These are phyloP conservation scores for Sisymbrium altissimum DNA, from an alignment of 345 rosid genomes.

Conservation along the genomic window DNA sequence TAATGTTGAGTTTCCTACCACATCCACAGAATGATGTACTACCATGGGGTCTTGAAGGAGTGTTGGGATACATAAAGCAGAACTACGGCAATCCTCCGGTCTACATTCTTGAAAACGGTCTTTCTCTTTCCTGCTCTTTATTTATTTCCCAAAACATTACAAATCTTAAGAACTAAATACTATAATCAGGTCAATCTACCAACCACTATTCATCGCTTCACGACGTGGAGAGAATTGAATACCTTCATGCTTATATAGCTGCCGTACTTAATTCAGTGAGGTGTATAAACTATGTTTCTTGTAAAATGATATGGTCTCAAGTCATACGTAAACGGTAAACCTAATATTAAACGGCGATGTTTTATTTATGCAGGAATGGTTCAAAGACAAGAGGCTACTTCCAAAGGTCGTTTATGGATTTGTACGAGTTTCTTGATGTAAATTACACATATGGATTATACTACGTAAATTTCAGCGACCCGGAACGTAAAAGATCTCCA, in stretches of 20 bases:
- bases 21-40: slow-evolving; percentile 29
- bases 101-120: slow-evolving; percentile 40
- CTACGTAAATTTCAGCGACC: slow-evolving; percentile 43
- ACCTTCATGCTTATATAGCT: slow-evolving; percentile 34
- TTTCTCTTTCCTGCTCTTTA: neutral
- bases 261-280: slow-evolving; percentile 39
- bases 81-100: slow-evolving; percentile 38
- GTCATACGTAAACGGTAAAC: no score
- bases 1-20: neutral
- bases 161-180: neutral
- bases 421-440: slow-evolving; percentile 29
- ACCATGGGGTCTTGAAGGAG: slow-evolving; percentile 32
- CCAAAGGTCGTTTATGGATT: slow-evolving; percentile 46
- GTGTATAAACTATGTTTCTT: slow-evolving; percentile 2
- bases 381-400: slow-evolving; percentile 46
- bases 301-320: neutral
- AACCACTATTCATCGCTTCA: slow-evolving; percentile 31
- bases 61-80: slow-evolving; percentile 35
- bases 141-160: neutral
- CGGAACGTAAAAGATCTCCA: slow-evolving; percentile 38
- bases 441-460: slow-evolving; percentile 33
- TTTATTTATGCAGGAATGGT: slow-evolving; percentile 33
- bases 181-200: slow-evolving; percentile 32
- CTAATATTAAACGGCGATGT: neutral
- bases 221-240: slow-evolving; percentile 35